These are phyloP conservation scores for Kewa caespitosa DNA, from an alignment of 179 eudicot species.

Conservation along the genomic window DNA sequence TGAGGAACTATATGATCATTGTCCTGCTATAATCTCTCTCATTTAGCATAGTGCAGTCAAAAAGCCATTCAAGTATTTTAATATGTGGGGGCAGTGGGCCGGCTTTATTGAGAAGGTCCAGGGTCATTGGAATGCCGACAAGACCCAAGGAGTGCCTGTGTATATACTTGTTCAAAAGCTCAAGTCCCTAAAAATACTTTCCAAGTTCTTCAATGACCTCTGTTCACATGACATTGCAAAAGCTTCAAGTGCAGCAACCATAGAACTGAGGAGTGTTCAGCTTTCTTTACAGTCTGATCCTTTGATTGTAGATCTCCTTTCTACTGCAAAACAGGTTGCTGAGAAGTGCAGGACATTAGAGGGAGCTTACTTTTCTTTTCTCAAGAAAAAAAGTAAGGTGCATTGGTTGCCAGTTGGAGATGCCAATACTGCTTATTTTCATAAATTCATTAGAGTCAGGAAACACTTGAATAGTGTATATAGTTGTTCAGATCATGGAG, in stretches of 20 bases:
- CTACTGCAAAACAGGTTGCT: not conserved
- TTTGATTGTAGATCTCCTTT: no score
- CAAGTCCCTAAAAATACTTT: no score
- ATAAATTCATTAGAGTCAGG: not conserved
- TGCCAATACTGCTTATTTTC: not conserved
- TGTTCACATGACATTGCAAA: not conserved
- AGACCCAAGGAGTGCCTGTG: no score
- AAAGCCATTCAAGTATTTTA: not conserved
- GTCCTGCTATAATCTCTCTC: not conserved
- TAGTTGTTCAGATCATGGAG: not conserved
- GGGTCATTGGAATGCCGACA: not conserved
- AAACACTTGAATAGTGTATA: not conserved
- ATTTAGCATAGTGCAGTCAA: not conserved
- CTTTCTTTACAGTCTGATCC: no score
- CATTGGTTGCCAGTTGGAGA: not conserved
- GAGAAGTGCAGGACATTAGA: not conserved
- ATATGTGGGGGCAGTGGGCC: not conserved
- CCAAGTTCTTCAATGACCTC: not conserved
- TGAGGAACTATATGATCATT: not conserved
- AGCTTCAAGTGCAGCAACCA: no score
- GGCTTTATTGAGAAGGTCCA: not conserved
- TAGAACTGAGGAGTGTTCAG: no score
- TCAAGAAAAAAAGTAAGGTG: not conserved
- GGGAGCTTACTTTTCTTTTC: not conserved
- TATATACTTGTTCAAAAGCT: no score